These are phyloP conservation scores for Pittosporum tobira DNA, from an alignment of 129 eudicot genomes.

Conservation along the genomic window DNA sequence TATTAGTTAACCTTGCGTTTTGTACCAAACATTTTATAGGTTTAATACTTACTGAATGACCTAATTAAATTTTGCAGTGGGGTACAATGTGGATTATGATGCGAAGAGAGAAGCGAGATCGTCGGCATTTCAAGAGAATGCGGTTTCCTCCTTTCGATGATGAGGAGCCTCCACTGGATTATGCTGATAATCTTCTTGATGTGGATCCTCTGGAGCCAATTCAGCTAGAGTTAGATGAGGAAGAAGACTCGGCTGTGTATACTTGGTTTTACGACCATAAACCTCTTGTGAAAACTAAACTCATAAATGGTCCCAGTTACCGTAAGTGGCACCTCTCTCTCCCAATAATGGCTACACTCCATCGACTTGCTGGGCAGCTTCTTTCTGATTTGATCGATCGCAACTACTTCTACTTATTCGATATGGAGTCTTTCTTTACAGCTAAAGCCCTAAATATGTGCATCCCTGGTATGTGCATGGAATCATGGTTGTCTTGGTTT, in stretches of 20 bases:
- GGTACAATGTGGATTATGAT: slow-evolving; percentile 99
- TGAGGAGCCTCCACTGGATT: slow-evolving; percentile 96
- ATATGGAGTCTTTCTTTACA: slow-evolving; percentile 98
- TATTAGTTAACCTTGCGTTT: too few relatives aligned
- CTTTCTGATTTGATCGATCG: slow-evolving; percentile 93
- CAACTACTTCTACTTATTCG: slow-evolving; percentile 88
- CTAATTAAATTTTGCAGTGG: slow-evolving; percentile 50
- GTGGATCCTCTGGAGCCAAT: slow-evolving; percentile 98
- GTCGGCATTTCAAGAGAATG: slow-evolving; percentile 98
- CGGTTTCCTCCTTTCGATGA: slow-evolving; percentile 99
- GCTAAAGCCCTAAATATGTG: slow-evolving; percentile 99
- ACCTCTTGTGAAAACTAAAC: slow-evolving; percentile 92
- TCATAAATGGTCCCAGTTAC: slow-evolving; percentile 94
- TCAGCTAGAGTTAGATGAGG: slow-evolving; percentile 91
- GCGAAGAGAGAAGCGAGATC: slow-evolving; percentile 94
- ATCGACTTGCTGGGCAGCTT: slow-evolving; percentile 92
- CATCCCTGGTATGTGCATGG: slow-evolving; percentile 94
- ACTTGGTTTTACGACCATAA: slow-evolving; percentile 98
- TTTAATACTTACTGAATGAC: background rate
- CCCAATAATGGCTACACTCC: slow-evolving; percentile 98
- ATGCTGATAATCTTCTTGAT: slow-evolving; percentile 96
- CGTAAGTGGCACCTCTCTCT: slow-evolving; percentile 97
- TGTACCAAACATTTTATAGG: too few relatives aligned
- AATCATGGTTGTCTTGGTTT: slow-evolving; percentile 10
- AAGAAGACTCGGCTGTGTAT: slow-evolving; percentile 95